Evolutionary conservation across 345 rosid species (phyloP).

Genomic region (Eucalyptus pauciflora): DNA sequence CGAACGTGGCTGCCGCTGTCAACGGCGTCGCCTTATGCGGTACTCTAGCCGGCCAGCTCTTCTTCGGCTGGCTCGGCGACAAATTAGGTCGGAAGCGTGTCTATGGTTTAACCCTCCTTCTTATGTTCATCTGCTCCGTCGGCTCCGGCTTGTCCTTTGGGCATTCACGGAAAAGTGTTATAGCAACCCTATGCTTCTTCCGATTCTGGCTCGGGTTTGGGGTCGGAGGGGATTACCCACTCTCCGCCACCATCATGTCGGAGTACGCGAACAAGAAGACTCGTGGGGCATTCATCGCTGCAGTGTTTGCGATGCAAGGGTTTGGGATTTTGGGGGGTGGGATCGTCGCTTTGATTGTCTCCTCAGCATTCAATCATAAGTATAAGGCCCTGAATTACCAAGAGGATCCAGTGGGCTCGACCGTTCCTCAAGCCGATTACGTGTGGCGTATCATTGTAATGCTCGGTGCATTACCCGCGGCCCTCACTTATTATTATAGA

Average conservation of each 20-base stretch:
- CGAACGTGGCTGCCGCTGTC: slow-evolving; percentile 14
- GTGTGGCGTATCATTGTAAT: slow-evolving; percentile 69
- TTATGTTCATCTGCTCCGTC: slow-evolving; percentile 49
- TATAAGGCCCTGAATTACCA: slow-evolving; percentile 2
- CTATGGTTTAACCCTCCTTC: slow-evolving; percentile 38
- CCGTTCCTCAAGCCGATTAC: slow-evolving; percentile 22
- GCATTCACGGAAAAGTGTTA: slow-evolving; percentile 25
- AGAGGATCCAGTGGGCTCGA: background rate
- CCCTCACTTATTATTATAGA: slow-evolving; percentile 62
- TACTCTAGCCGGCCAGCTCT: slow-evolving; percentile 41
- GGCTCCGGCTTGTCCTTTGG: slow-evolving; percentile 61
- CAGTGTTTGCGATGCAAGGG: slow-evolving; percentile 74
- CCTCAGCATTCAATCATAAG: background rate
- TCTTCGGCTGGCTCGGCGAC: slow-evolving; percentile 59
- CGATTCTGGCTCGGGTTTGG: slow-evolving; percentile 60
- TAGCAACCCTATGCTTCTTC: slow-evolving; percentile 43
- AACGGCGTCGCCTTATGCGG: slow-evolving; percentile 39
- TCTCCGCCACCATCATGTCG: slow-evolving; percentile 77
- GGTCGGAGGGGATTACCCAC: slow-evolving; percentile 71
- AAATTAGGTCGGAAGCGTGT: slow-evolving; percentile 43
- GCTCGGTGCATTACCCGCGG: slow-evolving; percentile 74
- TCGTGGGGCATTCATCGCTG: slow-evolving; percentile 63
- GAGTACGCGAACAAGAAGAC: slow-evolving; percentile 71
- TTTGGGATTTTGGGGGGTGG: slow-evolving; percentile 55
- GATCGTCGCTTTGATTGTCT: slow-evolving; percentile 34